A percentile compares a stretch with the other conserved stretches of the same genome.
These are phyloP conservation scores for Elongisporangium undulatum DNA, from an alignment of 352 stramenopile species.

Conservation along the genomic window DNA sequence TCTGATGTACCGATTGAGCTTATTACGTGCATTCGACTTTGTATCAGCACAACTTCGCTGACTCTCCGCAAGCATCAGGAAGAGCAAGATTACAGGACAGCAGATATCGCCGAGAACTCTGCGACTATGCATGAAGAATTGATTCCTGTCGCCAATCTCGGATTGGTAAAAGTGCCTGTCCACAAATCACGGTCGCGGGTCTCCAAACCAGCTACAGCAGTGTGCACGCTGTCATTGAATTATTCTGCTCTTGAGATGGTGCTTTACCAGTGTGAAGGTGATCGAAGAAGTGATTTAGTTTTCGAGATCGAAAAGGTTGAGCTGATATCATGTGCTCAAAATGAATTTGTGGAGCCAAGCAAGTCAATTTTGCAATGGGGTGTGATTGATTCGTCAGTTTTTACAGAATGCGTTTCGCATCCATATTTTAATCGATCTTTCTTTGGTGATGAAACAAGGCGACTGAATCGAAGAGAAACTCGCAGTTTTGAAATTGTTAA, in stretches of 20 bases:
- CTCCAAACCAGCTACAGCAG: conserved; percentile 50
- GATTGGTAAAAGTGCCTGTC: conserved; percentile 61
- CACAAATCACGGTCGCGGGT: conserved; percentile 37
- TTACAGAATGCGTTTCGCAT: conserved; percentile 58
- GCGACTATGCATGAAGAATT: conserved; percentile 42
- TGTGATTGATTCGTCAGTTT: conserved; percentile 25
- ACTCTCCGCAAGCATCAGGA: conserved; percentile 58
- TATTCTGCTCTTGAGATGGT: conserved; percentile 52
- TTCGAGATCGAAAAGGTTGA: conserved; percentile 72
- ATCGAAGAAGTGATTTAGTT: conserved; percentile 39
- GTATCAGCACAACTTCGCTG: conserved; percentile 48
- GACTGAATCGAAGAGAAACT: conserved; percentile 37
- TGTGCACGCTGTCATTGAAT: conserved; percentile 45
- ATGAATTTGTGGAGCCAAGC: conserved; percentile 20
- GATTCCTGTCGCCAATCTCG: conserved; percentile 79
- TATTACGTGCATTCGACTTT: conserved; percentile 47
- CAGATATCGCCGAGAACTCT: conserved; percentile 9
- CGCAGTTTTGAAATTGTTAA: conserved; percentile 72
- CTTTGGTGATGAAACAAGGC: conserved; percentile 47
- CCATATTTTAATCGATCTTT: conserved; percentile 77
- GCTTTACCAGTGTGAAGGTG: conserved; percentile 19
- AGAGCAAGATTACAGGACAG: conserved; percentile 6
- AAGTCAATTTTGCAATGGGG: conserved; percentile 39
- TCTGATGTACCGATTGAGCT: not conserved
- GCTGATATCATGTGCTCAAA: conserved; percentile 26